A percentile compares a stretch with the other conserved stretches of the same genome.
Evolutionary conservation across 495 filamentous ascomycete species (phyloP).

Genomic region (Antarctomyces pellizariae): DNA sequence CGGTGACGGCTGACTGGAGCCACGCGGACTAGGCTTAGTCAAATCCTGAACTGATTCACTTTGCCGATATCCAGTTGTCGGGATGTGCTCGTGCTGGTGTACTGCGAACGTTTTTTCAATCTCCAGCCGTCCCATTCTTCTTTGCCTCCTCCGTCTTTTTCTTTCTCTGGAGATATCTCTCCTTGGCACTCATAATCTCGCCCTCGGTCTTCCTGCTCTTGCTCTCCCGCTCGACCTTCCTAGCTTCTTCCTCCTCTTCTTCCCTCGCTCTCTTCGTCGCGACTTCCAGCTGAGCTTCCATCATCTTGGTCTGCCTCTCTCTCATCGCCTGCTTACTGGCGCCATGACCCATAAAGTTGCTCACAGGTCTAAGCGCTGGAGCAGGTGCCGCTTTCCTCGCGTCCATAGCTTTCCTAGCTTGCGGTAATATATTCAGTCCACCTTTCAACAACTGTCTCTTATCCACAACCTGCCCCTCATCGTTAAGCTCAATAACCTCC

Average conservation of each 20-base stretch:
- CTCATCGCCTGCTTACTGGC: conserved; percentile 37
- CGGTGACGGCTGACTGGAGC: too few relatives aligned
- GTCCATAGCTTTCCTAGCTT: conserved; percentile 12
- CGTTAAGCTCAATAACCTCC: conserved; percentile 56
- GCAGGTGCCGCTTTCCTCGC: conserved; percentile 16
- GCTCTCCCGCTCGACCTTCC: conserved; percentile 43
- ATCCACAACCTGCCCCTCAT: conserved; percentile 85
- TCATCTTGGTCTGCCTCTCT: conserved; percentile 67
- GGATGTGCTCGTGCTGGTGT: too few relatives aligned
- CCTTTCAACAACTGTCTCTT: conserved; percentile 77
- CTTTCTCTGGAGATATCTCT: conserved; percentile 73
- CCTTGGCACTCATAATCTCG: conserved; percentile 69
- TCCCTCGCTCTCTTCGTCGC: conserved; percentile 46
- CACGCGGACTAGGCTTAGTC: too few relatives aligned
- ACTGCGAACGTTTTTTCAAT: too few relatives aligned
- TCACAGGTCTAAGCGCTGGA: conserved; percentile 12
- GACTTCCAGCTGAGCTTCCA: conserved; percentile 61
- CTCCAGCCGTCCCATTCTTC: conserved; percentile 27
- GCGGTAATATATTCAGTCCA: conserved; percentile 60
- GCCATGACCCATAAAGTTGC: conserved; percentile 20
- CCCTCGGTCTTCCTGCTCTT: conserved; percentile 51
- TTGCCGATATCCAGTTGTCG: too few relatives aligned
- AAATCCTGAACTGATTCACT: too few relatives aligned
- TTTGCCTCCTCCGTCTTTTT: conserved; percentile 48
- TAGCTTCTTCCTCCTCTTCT: conserved; percentile 46